These are phyloP conservation scores for Madurella fahalii DNA, from an alignment of 2,329 filamentous ascomycete genomes.

Conservation along the genomic window DNA sequence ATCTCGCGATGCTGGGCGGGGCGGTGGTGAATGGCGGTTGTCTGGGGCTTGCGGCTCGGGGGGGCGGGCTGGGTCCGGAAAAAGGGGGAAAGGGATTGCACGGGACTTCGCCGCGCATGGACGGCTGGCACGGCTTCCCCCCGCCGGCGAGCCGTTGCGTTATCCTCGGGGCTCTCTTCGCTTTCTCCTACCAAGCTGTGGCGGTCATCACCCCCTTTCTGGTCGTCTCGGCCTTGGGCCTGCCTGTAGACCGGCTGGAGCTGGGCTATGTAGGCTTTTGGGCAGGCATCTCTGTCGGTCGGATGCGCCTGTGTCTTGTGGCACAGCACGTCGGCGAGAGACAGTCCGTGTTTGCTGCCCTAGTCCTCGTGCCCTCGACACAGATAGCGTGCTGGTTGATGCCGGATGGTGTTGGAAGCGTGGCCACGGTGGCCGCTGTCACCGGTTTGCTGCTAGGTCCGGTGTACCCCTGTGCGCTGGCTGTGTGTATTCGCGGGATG, in stretches of 20 bases:
- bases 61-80: too few species aligned
- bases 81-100: too few species aligned
- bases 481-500: constrained; percentile 59
- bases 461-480: constrained; percentile 69
- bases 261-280: constrained; percentile 50
- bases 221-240: constrained; percentile 67
- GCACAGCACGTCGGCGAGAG: constrained; percentile 68
- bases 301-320: constrained; percentile 65
- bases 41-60: too few species aligned
- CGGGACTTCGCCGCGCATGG: too few species aligned
- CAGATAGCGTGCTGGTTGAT: constrained; percentile 76
- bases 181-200: constrained; percentile 81
- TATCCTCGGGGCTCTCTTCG: constrained; percentile 71
- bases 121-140: background rate
- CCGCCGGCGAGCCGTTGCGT: background rate
- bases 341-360: constrained; percentile 55
- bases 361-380: constrained; percentile 56
- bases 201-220: constrained; percentile 82
- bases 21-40: too few species aligned
- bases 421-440: constrained; percentile 58
- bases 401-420: constrained; percentile 68
- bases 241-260: constrained; percentile 66
- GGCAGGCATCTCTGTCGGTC: constrained; percentile 71
- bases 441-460: constrained; percentile 74
- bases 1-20: too few species aligned